Evolutionary conservation across 441 rosid genomes (phyloP), one percentile per base, ranked within the genome.

Genomic region (Sinapis alba): DNA sequence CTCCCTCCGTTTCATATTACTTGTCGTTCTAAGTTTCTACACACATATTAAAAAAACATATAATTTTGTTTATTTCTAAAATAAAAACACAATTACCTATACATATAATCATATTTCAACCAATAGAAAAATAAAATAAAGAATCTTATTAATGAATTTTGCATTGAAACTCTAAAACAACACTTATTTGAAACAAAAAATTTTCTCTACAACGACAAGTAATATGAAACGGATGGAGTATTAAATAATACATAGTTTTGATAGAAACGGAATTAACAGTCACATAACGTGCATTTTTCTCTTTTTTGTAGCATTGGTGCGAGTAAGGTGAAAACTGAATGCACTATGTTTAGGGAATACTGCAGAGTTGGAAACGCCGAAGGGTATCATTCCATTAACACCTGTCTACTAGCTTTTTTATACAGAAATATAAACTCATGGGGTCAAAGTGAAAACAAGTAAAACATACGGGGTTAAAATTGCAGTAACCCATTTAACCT

Each of bases 311-410:
- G 99, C 91, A 92, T 94, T 85, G 99, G 99, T 60, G 99, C 97
- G 61, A 89, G 87, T 80, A 94, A 87, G 86, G 97, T 94, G 83
- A 92, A 92, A 83, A 90, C 93, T 68, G 94, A 89, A 86, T 83
- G 94, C 91, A 83, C 97, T 56, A 79, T 75, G 77, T 89, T 92
- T 58, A 81, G 88, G 77, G 99, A 92, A 86, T 86, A 88, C 81
- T 94, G 99, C 91, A 79, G 73, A 74, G 80, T 86, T 62, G 91
- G 90, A 80, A 94, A 89, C 81, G 90, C 83, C 60, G 96, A 94
- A 82, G 99, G 98, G 99, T 94, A 85, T 62, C 71, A 60, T 69
- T 65, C 62, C 43, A 12, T 11, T 73, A 5, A 62, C 4, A 27
- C 36, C 11, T 54, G 3, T n/a, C 47, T 41, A 41, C 51, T 1